Evolutionary conservation across 257 asterid species (phyloP), one percentile per base, ranked within the genome.

Genomic region (Knoxia roxburghii): DNA sequence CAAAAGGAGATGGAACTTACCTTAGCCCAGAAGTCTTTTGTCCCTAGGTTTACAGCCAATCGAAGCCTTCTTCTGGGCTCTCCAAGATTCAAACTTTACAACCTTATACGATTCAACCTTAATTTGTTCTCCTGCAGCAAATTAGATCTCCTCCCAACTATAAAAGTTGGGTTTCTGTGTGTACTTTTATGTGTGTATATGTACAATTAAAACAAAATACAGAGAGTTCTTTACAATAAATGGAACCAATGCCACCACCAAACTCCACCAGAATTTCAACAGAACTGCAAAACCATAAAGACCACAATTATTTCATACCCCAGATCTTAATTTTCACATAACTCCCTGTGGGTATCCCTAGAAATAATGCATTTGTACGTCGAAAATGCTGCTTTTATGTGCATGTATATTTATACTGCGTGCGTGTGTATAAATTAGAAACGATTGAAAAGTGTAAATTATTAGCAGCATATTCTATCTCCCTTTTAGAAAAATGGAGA

Each of bases 21-120:
- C 87, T 76, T 65, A 45, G 79, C 78, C 72, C 33, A 54, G 69
- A 73, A 45, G 64, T 50, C 43, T 72, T 74, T 59, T 57, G n/a
- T n/a, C n/a, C 13, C 6, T 21, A 40, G 35, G 29, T 62, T 65
- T 48, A 68, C 70, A 51, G 67, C 68, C 71, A 56, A 65, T 70
- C 56, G 62, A 65, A 78, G 15, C 68, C 72, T 75, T 59, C 41
- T 32, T 70, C 50, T 60, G 43, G 18, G 33, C 71, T 69, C 72
- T 48, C 60, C 55, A 78, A 68, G 52, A 66, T 56, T 78, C 60
- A 69, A 49, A 43, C 24, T 64, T 40, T 32, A 54, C 45, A 73
- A 48, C 70, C 68, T 62, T 65, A 58, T 51, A 46, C 5, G 43
- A 43, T 43, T 40, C 49, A 75, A 70, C 65, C 67, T 53, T 32